phyloP scores from a whole-genome alignment of 1,284 basidiomycete genomes.

The Ceratobasidium papillatum region DNA sequence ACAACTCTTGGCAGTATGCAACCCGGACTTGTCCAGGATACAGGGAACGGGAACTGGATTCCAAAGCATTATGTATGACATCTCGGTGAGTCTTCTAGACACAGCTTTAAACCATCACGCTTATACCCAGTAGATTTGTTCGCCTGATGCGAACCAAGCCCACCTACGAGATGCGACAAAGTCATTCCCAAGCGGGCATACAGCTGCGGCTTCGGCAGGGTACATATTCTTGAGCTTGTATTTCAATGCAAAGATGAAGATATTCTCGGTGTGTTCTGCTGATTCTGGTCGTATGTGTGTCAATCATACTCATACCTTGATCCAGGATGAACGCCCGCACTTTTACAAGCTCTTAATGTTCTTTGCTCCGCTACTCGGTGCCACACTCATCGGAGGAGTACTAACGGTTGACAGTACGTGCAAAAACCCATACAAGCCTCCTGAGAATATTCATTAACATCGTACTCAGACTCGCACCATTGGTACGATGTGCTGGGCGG shows the following conservation, averaged over 20 bases:
- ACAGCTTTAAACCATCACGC: not conserved
- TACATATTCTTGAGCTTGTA: slow-evolving; percentile 37
- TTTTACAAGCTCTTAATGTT: slow-evolving; percentile 39
- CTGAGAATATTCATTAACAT: not conserved
- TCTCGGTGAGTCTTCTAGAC: slow-evolving; percentile 15
- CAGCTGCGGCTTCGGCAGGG: slow-evolving; percentile 36
- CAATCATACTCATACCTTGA: not conserved
- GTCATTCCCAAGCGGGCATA: slow-evolving; percentile 41
- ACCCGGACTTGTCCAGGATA: slow-evolving; percentile 32
- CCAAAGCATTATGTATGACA: slow-evolving; percentile 39
- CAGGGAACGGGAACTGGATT: slow-evolving; percentile 24
- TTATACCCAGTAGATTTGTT: slow-evolving; percentile 28
- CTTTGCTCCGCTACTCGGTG: slow-evolving; percentile 36
- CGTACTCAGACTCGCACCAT: slow-evolving; percentile 31
- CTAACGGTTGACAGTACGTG: slow-evolving; percentile 34
- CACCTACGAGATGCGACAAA: slow-evolving; percentile 37
- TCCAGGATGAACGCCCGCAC: slow-evolving; percentile 35
- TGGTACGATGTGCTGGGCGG: slow-evolving; percentile 42
- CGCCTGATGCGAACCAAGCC: slow-evolving; percentile 24
- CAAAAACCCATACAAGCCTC: not conserved
- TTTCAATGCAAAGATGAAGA: slow-evolving; percentile 42
- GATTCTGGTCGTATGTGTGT: not conserved
- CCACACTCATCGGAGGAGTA: slow-evolving; percentile 36
- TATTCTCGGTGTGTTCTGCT: slow-evolving; percentile 24
- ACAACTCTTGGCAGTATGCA: slow-evolving; percentile 34